Percentiles rank a stretch among this genome's conserved stretches.
Evolutionary conservation across 768 basidiomycete species (phyloP).

Genomic region (Tulasnella sp.): DNA sequence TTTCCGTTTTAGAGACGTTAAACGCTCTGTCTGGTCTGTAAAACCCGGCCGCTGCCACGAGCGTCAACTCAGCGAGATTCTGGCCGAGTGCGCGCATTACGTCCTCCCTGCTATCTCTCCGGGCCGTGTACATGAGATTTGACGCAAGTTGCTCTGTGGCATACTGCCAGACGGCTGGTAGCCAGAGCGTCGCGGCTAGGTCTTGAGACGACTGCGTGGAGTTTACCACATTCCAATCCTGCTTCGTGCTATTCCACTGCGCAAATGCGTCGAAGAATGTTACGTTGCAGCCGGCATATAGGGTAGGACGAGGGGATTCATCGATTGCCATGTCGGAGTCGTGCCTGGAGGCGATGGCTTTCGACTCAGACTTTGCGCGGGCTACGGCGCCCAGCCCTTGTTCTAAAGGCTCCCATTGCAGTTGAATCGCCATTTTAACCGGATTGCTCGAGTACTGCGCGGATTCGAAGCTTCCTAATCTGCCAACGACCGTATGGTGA

Average conservation of each 20-base stretch:
- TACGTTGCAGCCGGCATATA: background rate
- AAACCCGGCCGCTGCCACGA: background rate
- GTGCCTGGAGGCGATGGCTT: no score
- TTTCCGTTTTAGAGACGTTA: background rate
- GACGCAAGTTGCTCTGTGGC: background rate
- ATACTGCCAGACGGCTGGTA: background rate
- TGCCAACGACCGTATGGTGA: no score
- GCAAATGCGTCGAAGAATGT: background rate
- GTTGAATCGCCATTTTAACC: no score
- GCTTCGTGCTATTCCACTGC: background rate
- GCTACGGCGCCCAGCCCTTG: no score
- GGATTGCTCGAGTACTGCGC: no score
- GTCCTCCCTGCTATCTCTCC: background rate
- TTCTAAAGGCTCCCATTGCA: no score
- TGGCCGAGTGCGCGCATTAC: background rate
- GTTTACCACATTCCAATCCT: background rate
- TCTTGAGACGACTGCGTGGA: background rate
- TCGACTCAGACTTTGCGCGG: no score
- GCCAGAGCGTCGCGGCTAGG: background rate
- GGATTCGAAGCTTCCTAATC: no score
- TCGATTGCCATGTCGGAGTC: no score
- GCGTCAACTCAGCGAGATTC: background rate
- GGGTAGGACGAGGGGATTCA: background rate
- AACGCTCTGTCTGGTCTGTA: background rate
- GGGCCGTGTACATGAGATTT: background rate